These are phyloP conservation scores for Aspergillus sp. DNA, from an alignment of 2,329 filamentous ascomycete genomes.

Conservation along the genomic window DNA sequence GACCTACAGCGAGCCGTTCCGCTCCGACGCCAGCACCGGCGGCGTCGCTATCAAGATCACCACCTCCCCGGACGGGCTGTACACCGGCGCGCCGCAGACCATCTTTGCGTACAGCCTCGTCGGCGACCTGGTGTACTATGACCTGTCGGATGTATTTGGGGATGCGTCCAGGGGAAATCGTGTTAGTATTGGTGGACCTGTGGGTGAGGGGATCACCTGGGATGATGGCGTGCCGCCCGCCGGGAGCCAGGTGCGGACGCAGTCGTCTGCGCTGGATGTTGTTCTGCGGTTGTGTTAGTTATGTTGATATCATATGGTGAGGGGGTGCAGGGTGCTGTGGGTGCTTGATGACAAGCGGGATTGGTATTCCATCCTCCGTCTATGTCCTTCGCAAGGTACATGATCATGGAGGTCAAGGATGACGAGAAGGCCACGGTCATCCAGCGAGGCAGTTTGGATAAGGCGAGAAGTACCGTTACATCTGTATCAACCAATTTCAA, in stretches of 20 bases:
- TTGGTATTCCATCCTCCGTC: no score
- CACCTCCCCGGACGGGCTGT: constrained; percentile 32
- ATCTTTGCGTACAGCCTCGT: constrained; percentile 44
- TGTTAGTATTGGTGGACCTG: constrained; percentile 10
- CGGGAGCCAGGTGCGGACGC: constrained; percentile 31
- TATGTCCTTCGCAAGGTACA: no score
- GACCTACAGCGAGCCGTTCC: constrained; percentile 37
- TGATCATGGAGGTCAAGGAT: no score
- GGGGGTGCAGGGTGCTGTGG: no score
- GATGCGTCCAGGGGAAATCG: constrained; percentile 36
- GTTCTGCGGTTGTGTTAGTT: not conserved
- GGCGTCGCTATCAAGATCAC: constrained; percentile 46
- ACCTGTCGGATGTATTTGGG: constrained; percentile 46
- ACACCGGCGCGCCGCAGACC: constrained; percentile 34
- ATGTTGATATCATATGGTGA: no score
- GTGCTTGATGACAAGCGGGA: no score
- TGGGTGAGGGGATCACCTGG: constrained; percentile 29
- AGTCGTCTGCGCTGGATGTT: constrained; percentile 20
- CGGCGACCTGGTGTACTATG: constrained; percentile 37
- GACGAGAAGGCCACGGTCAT: no score
- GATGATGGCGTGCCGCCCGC: constrained; percentile 28
- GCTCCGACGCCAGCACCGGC: constrained; percentile 31
- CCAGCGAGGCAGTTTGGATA: no score
- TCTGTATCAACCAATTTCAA: no score
- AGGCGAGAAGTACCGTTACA: no score